Base-by-base conservation (phyloP, 768 basidiomycete species). In the Coprinellus micaceus region DNA sequence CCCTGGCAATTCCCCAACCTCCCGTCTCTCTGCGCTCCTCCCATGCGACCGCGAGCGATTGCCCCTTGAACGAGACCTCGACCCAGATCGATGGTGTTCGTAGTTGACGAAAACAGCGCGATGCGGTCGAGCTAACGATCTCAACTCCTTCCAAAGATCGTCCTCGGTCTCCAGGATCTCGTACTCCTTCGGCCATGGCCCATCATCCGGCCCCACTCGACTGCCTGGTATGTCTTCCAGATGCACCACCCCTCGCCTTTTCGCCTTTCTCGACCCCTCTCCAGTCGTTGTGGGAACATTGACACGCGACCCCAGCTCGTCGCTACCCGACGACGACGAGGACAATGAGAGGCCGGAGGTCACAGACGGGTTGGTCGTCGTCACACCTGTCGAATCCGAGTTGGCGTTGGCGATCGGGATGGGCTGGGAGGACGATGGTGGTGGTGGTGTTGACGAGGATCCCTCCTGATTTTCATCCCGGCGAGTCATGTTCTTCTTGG, bases 171-270 rank as follows among this genome's bases (percentile, higher is more conserved):
- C 54, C 15, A 86, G 74, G 21, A 77, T 71, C 54, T 76, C 76
- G 62, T 83, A 86, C 10, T 81, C 67, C 50, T 82, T 78, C 5
- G 85, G 85, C 84, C 84, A 86, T 33, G 81, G 81, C 4, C 80
- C 84, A 41, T 86, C 85, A 57, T 85, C 82, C 45, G 84, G 81
- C 5, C 77, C 81, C 64, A 82, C 83, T 30, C 85, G 73, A 28
- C 80, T 78, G 13, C 85, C 84, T 21, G 82, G 82, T 11, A 85
- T 82, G 61, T 86, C 85, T 56, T 84, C 78, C 59, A 79, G 68
- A 66, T 81, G 54, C 11, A 55, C 54, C 3, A 25, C 19, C 6
- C 54, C 54, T 3, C 33, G 26, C 25, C 25, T 47, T 22, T 47
- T 47, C 17, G 24, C 54, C 33, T 36, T 30, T 9, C 39, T 36